phyloP scores from a whole-genome alignment of 2,329 filamentous ascomycete species.

The Arthrobotrys iridis region DNA sequence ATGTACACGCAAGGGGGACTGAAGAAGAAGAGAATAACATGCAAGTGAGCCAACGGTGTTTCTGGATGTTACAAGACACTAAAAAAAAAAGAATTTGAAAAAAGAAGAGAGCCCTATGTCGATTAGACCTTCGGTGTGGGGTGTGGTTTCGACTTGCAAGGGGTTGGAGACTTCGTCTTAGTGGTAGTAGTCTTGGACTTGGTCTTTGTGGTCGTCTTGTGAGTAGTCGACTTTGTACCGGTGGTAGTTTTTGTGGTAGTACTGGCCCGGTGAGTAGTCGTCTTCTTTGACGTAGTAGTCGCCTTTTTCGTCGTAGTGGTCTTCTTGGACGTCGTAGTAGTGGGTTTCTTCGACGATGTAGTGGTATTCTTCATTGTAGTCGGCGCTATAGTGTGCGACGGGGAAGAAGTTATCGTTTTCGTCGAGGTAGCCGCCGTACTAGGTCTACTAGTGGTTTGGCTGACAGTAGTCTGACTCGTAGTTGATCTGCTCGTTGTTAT shows the following conservation, averaged over 20 bases:
- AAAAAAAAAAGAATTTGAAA: too few relatives aligned
- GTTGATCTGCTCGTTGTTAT: background rate
- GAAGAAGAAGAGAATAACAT: background rate
- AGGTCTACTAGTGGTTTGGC: background rate
- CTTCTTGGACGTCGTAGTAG: background rate
- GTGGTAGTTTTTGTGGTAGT: too few relatives aligned
- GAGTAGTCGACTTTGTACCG: background rate
- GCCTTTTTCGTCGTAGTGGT: background rate
- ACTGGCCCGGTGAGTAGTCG: background rate
- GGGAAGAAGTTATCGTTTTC: background rate
- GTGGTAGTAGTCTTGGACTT: slow-evolving; percentile 1
- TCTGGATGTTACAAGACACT: background rate
- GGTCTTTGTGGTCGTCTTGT: background rate
- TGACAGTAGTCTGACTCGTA: background rate
- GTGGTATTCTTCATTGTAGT: slow-evolving; percentile 3
- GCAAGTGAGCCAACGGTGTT: background rate
- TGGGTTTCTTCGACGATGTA: background rate
- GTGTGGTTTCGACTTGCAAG: slow-evolving; percentile 3
- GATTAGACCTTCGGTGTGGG: background rate
- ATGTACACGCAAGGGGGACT: background rate
- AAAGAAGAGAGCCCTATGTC: background rate
- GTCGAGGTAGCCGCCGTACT: background rate
- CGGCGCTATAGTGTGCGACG: background rate
- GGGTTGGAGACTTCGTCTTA: background rate
- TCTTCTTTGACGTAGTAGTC: background rate